A percentile compares a stretch with the other conserved stretches of the same genome.
These are phyloP conservation scores for Agrostemma githago DNA, from an alignment of 148 eudicot genomes.

Conservation along the genomic window DNA sequence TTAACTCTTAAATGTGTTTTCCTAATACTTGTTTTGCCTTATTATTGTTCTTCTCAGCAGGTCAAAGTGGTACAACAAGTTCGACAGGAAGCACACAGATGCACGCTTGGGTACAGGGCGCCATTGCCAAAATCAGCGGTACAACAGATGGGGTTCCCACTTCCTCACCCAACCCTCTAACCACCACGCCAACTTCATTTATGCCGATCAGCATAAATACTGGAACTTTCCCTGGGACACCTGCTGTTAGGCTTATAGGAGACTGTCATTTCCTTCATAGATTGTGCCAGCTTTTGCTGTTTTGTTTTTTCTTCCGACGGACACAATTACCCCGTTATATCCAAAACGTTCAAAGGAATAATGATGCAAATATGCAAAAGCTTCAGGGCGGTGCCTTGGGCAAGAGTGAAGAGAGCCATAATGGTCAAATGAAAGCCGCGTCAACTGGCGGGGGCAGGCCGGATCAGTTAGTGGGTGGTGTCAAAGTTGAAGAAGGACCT, in stretches of 20 bases:
- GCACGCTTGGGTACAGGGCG: constrained; percentile 99
- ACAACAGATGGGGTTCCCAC: constrained; percentile 66
- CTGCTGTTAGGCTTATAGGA: constrained; percentile 97
- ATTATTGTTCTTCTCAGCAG: constrained; percentile 39
- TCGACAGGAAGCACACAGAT: constrained; percentile 89
- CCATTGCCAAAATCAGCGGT: constrained; percentile 96
- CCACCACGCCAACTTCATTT: constrained; percentile 72
- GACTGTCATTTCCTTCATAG: constrained; percentile 95
- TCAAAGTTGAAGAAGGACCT: constrained; percentile 79
- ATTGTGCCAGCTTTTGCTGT: constrained; percentile 88
- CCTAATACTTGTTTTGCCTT: constrained; percentile 7
- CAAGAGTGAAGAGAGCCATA: constrained; percentile 70
- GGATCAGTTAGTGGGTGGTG: constrained; percentile 53
- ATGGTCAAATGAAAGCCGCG: constrained; percentile 42
- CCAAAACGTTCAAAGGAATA: constrained; percentile 59
- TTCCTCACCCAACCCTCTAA: constrained; percentile 66
- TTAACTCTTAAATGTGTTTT: background rate
- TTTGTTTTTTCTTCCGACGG: constrained; percentile 88
- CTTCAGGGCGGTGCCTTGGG: constrained; percentile 49
- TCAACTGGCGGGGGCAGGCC: constrained; percentile 35
- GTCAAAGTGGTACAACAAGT: constrained; percentile 73
- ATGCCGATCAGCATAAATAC: constrained; percentile 98
- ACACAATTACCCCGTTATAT: constrained; percentile 63
- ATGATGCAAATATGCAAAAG: constrained; percentile 59
- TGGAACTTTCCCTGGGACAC: constrained; percentile 98